Base-by-base conservation (phyloP, 768 basidiomycete species). In the Mycena albidolilacea region DNA sequence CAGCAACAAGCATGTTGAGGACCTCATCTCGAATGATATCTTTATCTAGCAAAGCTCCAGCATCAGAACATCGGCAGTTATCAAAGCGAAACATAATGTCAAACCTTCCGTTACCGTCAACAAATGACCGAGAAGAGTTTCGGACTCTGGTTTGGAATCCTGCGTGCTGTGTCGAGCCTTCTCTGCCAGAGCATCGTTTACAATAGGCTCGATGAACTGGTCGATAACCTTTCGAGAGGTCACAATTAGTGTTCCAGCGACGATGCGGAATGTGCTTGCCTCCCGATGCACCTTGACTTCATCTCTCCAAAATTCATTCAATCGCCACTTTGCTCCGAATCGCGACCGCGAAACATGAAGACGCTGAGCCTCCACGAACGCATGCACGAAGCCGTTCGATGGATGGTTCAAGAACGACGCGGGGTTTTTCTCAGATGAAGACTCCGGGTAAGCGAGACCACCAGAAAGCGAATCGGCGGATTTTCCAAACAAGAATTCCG, bases 401-500 rank as follows among this genome's bases (percentile, higher is more conserved):
- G 83, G 78, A 73, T 82, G 79, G 38, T 77, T 74, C 55, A 78
- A 61, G 72, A 81, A 76, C 57, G 70, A 43, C n/a, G 71, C 62
- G 38, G 76, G 77, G 74, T 75, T 76, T 55, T 65, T 75, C 73
- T 52, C 72, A 78, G 62, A 68, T 64, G 70, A n/a, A 63, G 55
- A 69, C 64, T 67, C 76, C 50, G 81, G 84, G 71, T 77, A 85
- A 41, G 75, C 72, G 46, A 88, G 82, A 17, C 85, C 83, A 14
- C 84, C 84, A 0, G 81, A 78, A 41, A 86, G 79, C 0, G 81
- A 82, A 46, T 82, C 39, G 11, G 85, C 85, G 21, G 82, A 77
- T 17, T 78, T 77, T 39, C 89, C 88, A 70, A 90, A 89, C 11
- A 90, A 82, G 76, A 91, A 90, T 35, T 88, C 87, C 0, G 89